Conservation (phyloP, 2,329 filamentous ascomycete species). For the Aureobasidium sp. region DNA sequence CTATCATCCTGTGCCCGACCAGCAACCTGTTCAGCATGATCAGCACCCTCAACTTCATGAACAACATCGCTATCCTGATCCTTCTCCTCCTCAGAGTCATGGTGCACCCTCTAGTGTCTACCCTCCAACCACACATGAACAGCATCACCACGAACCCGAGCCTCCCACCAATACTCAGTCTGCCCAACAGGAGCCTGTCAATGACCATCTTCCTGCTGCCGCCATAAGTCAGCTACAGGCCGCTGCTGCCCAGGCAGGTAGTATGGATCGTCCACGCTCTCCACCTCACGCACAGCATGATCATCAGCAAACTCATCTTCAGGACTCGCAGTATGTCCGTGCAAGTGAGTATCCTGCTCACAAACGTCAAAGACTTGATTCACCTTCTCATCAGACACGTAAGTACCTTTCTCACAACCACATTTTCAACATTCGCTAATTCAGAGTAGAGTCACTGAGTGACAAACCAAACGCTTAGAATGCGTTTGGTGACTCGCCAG, state of each 20-base stretch:
- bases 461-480: not conserved
- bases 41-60: not conserved
- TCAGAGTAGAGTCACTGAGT: not conserved
- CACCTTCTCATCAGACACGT: not conserved
- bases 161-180: not conserved
- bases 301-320: not conserved
- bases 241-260: slow-evolving; percentile 25
- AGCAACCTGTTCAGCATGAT: not conserved
- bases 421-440: not conserved
- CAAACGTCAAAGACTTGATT: slow-evolving; percentile 4
- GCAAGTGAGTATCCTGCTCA: slow-evolving; percentile 12
- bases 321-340: slow-evolving; percentile 3
- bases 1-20: not conserved
- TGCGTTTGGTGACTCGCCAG: not conserved
- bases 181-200: slow-evolving; percentile 16
- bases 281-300: not conserved
- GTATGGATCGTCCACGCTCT: not conserved
- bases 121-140: not conserved
- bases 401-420: not conserved
- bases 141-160: slow-evolving; percentile 24
- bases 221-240: slow-evolving; percentile 32
- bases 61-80: not conserved
- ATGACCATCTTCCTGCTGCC: slow-evolving; percentile 29
- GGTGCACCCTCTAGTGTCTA: not conserved
- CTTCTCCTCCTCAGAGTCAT: slow-evolving; percentile 2